Base-by-base conservation (phyloP, 139 green algal species). In the Chara braunii region DNA sequence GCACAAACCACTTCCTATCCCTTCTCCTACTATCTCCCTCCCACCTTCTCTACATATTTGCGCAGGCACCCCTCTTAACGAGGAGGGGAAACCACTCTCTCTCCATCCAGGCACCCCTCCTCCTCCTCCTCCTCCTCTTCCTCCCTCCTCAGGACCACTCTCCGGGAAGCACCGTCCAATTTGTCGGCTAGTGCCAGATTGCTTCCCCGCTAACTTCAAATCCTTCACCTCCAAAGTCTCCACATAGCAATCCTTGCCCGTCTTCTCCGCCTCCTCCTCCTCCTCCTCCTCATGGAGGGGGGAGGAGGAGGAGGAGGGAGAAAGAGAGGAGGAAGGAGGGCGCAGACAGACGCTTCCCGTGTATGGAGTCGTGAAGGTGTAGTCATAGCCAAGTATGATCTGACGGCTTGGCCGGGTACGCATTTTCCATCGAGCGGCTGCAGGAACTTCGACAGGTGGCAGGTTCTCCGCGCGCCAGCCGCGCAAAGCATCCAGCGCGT, bases 351-450 rank as follows among this genome's bases (percentile, higher is more conserved):
- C n/a, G n/a, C n/a, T n/a, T 50, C 73, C 73, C n/a, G 29, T 31
- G 48, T 80, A 80, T 31, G 69, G 56, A 0, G 73, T 80, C 7
- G 73, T 79, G 63, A 75, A 80, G 35, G 73, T 80, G 64, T 80
- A 80, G 57, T 80, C 73, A 32, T 79, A 79, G 8, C 78, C 73
- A 37, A 79, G 32, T 12, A 70, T 35, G 8, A 55, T 64, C 8
- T 74, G 23, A 37, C 23, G 28, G 50, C 12, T 32, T 72, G 57
- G 50, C 9, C 29, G 14, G n/a, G 52, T 70, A 24, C 22, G 26
- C 57, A 4, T 6, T 36, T 35, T 29, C 68, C 72, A 80, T 18
- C 32, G 12, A 3, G 31, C 53, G 32, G 72, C 51, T 5, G 50
- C 51, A 23, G 67, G 26, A n/a, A 79, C 56, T 2, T 75, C 35